phyloP scores from a whole-genome alignment of 257 asterid genomes.

The Paulownia fortunei region DNA sequence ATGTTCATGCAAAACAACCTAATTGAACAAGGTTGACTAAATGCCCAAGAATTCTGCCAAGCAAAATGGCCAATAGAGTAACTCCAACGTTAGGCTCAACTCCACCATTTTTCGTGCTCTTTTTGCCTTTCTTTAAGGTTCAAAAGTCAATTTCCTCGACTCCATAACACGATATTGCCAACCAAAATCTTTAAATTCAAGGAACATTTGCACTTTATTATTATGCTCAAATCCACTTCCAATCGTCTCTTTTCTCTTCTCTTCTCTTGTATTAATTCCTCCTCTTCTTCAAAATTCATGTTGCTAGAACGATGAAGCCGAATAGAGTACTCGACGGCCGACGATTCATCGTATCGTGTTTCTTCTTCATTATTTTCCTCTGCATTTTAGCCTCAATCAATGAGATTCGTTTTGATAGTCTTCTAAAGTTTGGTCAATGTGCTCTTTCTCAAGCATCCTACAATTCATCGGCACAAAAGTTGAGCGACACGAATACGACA shows the following conservation, averaged over 20 bases:
- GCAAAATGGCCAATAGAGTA: constrained; percentile 31
- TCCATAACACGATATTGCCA: constrained; percentile 47
- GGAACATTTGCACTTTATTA: constrained; percentile 42
- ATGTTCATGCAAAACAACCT: constrained; percentile 48
- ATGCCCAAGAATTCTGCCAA: constrained; percentile 26
- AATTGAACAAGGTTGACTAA: constrained; percentile 38
- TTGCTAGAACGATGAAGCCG: constrained; percentile 48
- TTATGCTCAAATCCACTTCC: constrained; percentile 23
- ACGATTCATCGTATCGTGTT: constrained; percentile 56
- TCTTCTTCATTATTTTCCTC: constrained; percentile 69
- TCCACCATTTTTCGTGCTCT: constrained; percentile 33
- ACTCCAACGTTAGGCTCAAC: constrained; percentile 47
- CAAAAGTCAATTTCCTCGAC: constrained; percentile 56
- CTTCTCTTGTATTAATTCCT: constrained; percentile 6
- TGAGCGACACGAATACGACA: neutral
- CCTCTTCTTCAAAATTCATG: constrained; percentile 27
- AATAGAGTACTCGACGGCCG: constrained; percentile 39
- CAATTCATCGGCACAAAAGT: constrained; percentile 1
- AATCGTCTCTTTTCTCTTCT: constrained; percentile 4
- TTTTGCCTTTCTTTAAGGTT: constrained; percentile 41
- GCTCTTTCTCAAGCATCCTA: constrained; percentile 38
- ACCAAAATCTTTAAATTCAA: constrained; percentile 51
- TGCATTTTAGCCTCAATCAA: constrained; percentile 72
- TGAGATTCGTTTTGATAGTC: constrained; percentile 58
- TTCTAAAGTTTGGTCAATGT: constrained; percentile 56